Conservation (phyloP, 2,329 filamentous ascomycete species). For the Ophiostoma perfectum region DNA sequence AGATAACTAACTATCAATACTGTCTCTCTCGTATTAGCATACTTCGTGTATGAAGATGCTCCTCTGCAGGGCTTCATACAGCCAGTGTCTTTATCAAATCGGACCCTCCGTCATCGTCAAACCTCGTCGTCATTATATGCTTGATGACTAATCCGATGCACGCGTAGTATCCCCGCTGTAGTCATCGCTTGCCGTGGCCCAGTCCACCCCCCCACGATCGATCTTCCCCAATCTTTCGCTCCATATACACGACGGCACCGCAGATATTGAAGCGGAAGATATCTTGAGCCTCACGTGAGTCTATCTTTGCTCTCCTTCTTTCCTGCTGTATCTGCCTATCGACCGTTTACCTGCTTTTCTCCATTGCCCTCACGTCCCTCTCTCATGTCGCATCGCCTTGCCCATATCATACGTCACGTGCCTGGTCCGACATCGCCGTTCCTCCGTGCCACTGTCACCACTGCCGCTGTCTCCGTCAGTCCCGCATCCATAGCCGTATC, state of each 20-base stretch:
- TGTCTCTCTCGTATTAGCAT: too few relatives aligned
- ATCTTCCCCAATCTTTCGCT: slow-evolving; percentile 3
- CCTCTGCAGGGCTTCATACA: too few relatives aligned
- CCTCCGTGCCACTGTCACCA: slow-evolving; percentile 2
- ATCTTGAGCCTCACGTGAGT: not conserved
- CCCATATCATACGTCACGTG: slow-evolving; percentile 24
- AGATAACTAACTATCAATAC: too few relatives aligned
- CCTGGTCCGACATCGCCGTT: slow-evolving; percentile 19
- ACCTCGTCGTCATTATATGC: not conserved
- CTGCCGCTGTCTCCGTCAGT: not conserved
- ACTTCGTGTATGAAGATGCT: too few relatives aligned
- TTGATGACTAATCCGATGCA: not conserved
- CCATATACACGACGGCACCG: not conserved
- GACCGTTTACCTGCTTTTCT: not conserved
- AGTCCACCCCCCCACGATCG: slow-evolving; percentile 6
- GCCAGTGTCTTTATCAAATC: not conserved
- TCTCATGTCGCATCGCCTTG: slow-evolving; percentile 25
- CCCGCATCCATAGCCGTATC: not conserved
- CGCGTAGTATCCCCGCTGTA: not conserved
- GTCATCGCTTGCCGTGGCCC: not conserved
- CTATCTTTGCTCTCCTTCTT: not conserved
- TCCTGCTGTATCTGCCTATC: not conserved
- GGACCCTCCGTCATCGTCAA: not conserved
- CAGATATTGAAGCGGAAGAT: not conserved
- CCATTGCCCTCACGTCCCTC: not conserved